Evolutionary conservation across 225 moss, liverwort and hornwort species (phyloP).

Genomic region (Pleurozium schreberi): DNA sequence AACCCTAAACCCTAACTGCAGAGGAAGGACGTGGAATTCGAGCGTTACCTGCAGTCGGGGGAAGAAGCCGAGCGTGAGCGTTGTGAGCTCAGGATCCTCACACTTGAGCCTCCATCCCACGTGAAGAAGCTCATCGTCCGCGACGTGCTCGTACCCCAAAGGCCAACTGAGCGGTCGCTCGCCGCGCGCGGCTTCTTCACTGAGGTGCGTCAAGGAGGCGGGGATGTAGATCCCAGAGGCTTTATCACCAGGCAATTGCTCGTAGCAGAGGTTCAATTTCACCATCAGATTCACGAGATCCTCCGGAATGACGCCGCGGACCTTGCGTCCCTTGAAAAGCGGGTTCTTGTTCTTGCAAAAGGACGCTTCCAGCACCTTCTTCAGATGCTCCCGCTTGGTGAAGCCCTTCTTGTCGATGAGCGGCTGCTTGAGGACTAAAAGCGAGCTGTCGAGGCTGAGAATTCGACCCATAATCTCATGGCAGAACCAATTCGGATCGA

Average conservation of each 20-base stretch:
- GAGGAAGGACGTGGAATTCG: background rate
- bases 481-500: constrained; percentile 70
- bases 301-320: constrained; percentile 43
- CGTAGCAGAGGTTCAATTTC: constrained; percentile 61
- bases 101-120: constrained; percentile 68
- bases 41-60: constrained; percentile 58
- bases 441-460: constrained; percentile 37
- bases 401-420: constrained; percentile 37
- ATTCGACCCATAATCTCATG: constrained; percentile 62
- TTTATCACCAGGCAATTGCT: constrained; percentile 18
- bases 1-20: background rate
- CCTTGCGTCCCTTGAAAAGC: constrained; percentile 39
- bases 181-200: constrained; percentile 11
- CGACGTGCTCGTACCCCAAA: background rate
- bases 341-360: constrained; percentile 50
- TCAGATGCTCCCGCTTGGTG: constrained; percentile 29
- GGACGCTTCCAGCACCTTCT: constrained; percentile 36
- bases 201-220: constrained; percentile 33
- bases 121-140: constrained; percentile 10
- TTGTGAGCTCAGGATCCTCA: constrained; percentile 43
- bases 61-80: constrained; percentile 68
- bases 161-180: constrained; percentile 43
- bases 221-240: constrained; percentile 48
- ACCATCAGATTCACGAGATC: constrained; percentile 63
- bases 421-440: constrained; percentile 24